These are phyloP conservation scores for Anethum foeniculum DNA, from an alignment of 140 eudicot species.

Conservation along the genomic window DNA sequence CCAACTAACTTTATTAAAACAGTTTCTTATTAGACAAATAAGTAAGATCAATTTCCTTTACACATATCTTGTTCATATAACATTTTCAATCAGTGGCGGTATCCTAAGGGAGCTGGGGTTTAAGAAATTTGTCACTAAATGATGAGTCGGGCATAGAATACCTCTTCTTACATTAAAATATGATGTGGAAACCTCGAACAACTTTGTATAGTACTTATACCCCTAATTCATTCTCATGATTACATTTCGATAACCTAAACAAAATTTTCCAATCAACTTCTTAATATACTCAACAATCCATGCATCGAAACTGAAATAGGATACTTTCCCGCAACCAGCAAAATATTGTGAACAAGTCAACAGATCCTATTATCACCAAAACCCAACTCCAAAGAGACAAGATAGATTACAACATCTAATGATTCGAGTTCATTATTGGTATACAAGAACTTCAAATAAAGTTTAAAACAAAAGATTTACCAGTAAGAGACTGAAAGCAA, in stretches of 20 bases:
- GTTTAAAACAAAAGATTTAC: constrained; percentile 19
- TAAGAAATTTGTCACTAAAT: too few relatives aligned
- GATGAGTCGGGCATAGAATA: neutral
- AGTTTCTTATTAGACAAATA: neutral
- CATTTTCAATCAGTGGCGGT: neutral
- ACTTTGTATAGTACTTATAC: neutral
- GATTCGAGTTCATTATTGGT: neutral
- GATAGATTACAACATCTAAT: neutral
- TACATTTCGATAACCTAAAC: neutral
- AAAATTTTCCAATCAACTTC: neutral
- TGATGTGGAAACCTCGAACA: neutral
- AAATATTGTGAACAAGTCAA: neutral
- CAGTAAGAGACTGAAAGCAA: constrained; percentile 96
- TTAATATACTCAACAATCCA: neutral
- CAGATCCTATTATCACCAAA: neutral
- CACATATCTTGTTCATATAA: neutral
- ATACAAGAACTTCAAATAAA: neutral
- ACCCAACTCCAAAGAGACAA: neutral
- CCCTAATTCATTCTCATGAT: neutral
- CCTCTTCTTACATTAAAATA: neutral
- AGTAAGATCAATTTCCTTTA: neutral
- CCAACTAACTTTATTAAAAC: neutral
- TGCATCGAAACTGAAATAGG: neutral
- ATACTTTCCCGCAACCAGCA: neutral
- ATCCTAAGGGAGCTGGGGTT: neutral